Base-by-base conservation (phyloP, 371 early-diverging fungal genomes). In the Mucor ambiguus region DNA sequence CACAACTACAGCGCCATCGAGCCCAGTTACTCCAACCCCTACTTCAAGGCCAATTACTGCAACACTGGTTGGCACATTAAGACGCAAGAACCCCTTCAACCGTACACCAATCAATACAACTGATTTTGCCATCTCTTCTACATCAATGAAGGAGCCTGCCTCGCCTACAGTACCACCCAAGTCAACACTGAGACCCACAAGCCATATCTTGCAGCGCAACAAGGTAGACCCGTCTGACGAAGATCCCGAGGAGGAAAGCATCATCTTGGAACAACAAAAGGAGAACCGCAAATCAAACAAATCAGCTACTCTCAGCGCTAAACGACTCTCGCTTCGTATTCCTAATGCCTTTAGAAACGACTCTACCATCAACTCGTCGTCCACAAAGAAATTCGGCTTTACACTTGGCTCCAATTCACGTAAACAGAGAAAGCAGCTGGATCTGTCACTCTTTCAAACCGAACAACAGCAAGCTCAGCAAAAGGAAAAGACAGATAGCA, bases 61-160 rank as follows among this genome's bases (percentile, higher is more conserved):
- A 1, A 70, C 68, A 16, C 48, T 75, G 11, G 71, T 75, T 9
- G 78, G 78, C 5, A 78, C 81, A 22, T 67, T 81, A 26, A 75
- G 78, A 43, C 76, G 78, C 49, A 81, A 76, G 60, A 80, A 74
- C 60, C 74, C 74, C 55, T 80, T 80, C 58, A 58, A 67, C 22
- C 73, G 71, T 52, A 43, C 64, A 24, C 58, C 63, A 24, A 65
- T 64, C 61, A 69, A 71, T n/a, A 66, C 63, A 3, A 59, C 62
- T 20, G 69, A 68, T 46, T 61, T 65, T 54, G 37, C 61, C 63
- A 69, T 69, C 20, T 64, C 69, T 16, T 20, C 64, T 9, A 55
- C 37, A 4, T 64, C 60, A 2, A 63, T 67, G 62, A 63, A 56
- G 24, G 62, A 67, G 22, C 60, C 64, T 6, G 43, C 30, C 14